Evolutionary conservation across 176 grass and related monocot genomes (phyloP).

Genomic region (Aegilops speltoides): DNA sequence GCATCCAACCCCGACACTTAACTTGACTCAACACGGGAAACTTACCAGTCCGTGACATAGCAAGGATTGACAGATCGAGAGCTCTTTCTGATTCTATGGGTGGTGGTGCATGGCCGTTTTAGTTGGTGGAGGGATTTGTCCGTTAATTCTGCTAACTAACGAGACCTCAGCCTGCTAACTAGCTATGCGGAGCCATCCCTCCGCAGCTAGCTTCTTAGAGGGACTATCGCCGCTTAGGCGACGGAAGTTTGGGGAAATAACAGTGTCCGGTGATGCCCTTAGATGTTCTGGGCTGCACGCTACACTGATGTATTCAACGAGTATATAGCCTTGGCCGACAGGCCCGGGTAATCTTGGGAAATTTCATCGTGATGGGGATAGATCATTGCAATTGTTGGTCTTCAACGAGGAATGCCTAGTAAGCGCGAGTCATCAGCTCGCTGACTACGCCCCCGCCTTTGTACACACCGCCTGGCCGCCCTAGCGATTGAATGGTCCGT

Average conservation of each 20-base stretch:
- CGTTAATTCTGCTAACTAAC: conserved; percentile 72
- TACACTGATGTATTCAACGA: conserved; percentile 89
- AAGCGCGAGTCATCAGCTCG: not conserved
- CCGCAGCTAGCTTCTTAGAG: conserved; percentile 78
- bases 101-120: too few relatives aligned
- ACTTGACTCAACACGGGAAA: too few relatives aligned
- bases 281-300: too few relatives aligned
- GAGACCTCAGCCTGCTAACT: not conserved
- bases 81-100: too few relatives aligned
- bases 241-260: conserved; percentile 83
- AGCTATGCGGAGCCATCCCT: conserved; percentile 73
- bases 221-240: conserved; percentile 67
- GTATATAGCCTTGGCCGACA: conserved; percentile 75
- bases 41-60: too few relatives aligned
- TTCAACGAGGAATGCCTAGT: conserved; percentile 49
- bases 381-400: conserved; percentile 83
- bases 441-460: too few relatives aligned
- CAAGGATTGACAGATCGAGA: too few relatives aligned
- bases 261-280: too few relatives aligned
- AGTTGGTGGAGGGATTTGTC: too few relatives aligned
- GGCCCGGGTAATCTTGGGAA: conserved; percentile 69
- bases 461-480: too few relatives aligned
- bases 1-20: too few relatives aligned
- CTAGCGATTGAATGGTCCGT: too few relatives aligned
- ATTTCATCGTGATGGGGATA: conserved; percentile 82